Percentiles rank a stretch among this genome's conserved stretches.
Conservation (phyloP, 768 basidiomycete genomes). For the Boletus rufocinnamomeus region DNA sequence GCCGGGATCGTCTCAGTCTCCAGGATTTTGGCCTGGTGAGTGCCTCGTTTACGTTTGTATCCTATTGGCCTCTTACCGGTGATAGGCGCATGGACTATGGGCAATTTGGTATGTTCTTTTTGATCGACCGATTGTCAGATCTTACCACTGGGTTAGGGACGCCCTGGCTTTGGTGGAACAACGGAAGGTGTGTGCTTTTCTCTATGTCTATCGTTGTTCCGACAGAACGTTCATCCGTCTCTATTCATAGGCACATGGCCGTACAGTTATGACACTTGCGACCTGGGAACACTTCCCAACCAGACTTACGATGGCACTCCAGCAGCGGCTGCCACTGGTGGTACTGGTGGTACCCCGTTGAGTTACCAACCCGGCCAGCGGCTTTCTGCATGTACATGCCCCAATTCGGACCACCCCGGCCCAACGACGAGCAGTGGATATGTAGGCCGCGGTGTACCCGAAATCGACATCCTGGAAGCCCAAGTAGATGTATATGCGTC, state of each 20-base stretch:
- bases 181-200: slow-evolving; percentile 61
- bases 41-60: slow-evolving; percentile 29
- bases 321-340: slow-evolving; percentile 54
- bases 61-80: slow-evolving; percentile 3
- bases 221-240: not conserved
- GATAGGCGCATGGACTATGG: slow-evolving; percentile 72
- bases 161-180: slow-evolving; percentile 88
- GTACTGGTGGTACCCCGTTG: slow-evolving; percentile 50
- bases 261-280: slow-evolving; percentile 82
- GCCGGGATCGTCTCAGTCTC: slow-evolving; percentile 58
- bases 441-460: slow-evolving; percentile 77
- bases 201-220: not conserved
- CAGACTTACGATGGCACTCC: slow-evolving; percentile 72
- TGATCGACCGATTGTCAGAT: not conserved
- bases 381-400: slow-evolving; percentile 85
- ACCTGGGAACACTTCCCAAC: slow-evolving; percentile 82
- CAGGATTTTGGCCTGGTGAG: slow-evolving; percentile 86
- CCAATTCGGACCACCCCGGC: slow-evolving; percentile 85
- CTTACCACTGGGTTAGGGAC: slow-evolving; percentile 50
- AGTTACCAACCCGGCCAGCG: slow-evolving; percentile 87
- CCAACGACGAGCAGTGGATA: slow-evolving; percentile 49
- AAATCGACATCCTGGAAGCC: slow-evolving; percentile 92
- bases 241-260: slow-evolving; percentile 57
- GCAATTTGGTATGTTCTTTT: slow-evolving; percentile 49
- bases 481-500: slow-evolving; percentile 56